These are phyloP conservation scores for Euphorbia tirucalli DNA, from an alignment of 345 rosid genomes.

Conservation along the genomic window DNA sequence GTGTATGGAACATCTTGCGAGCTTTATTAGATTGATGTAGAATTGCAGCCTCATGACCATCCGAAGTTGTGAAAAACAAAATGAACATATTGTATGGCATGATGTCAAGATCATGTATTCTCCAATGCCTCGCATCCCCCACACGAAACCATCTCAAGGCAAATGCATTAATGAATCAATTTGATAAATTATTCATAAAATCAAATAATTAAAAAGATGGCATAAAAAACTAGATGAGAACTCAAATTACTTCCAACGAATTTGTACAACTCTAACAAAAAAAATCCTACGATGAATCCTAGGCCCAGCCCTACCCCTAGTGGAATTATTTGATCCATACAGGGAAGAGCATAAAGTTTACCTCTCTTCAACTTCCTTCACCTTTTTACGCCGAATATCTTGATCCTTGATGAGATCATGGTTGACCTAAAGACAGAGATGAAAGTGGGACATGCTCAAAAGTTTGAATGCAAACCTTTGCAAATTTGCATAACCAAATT, in stretches of 20 bases:
- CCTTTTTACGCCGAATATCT: constrained; percentile 56
- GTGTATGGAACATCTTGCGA: no score
- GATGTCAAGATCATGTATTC: no score
- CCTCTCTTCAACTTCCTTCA: constrained; percentile 82
- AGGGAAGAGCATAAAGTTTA: constrained; percentile 21
- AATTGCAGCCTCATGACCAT: no score
- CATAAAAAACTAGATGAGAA: background rate
- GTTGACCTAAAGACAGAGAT: constrained; percentile 44
- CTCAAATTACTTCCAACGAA: background rate
- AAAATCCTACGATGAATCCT: no score
- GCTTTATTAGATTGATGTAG: no score
- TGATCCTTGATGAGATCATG: constrained; percentile 68
- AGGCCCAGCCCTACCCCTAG: no score
- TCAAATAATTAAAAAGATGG: background rate
- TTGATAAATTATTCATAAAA: background rate
- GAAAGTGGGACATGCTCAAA: background rate
- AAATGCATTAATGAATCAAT: background rate
- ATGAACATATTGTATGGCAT: no score
- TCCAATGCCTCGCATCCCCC: no score
- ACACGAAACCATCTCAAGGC: background rate
- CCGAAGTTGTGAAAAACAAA: no score
- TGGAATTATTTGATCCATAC: no score
- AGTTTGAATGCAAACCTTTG: background rate
- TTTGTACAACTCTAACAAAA: no score
- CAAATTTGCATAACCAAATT: background rate